Base-by-base conservation (phyloP, 345 rosid species). In the Eucalyptus regnans region DNA sequence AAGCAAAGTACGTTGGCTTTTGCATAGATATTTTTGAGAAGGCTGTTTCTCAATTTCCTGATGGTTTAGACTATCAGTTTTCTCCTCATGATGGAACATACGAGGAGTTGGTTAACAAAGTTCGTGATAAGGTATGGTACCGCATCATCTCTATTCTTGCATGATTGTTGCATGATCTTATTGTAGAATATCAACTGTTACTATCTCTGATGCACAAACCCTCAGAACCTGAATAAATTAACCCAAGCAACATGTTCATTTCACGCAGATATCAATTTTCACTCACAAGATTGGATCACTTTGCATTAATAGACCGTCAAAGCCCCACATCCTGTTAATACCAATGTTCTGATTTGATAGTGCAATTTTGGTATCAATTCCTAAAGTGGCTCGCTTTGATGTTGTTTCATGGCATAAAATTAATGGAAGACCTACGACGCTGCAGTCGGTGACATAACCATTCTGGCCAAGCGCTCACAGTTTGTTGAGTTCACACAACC, bases 401-500 rank as follows among this genome's bases (percentile, higher is more conserved):
- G 14, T 50, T 80, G 85, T 88, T 27, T 52, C 11, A 41, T 86
- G 51, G 4, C 50, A 71, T 8, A 18, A 43, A 14, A 14, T n/a
- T 64, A 13, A 64, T 46, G 43, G 86, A 89, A 95, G 96, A 93
- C 90, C 27, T 93, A 76, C 27, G 92, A 90, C 64, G 94, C 94
- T 3, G 90, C 88, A 5, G 90, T 95, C 4, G 97, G 96, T 0
- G 97, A 95, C 81, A 50, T 95, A 14, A 94, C 97, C 2, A 95
- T 95, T 60, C 87, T 94, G 52, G 91, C 90, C 5, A 9, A 43
- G 17, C 93, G 96, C 88, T 31, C 89, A 20, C 48, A 91, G 4
- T 9, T 9, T 4, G 95, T 94, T 46, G 94, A 92, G 27, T 95
- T 94, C 81, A 91, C 97, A 9, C 95, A 91, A 56, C 95, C 95